Conservation (phyloP, 164 flowering plant species). For the Platanus orientalis region DNA sequence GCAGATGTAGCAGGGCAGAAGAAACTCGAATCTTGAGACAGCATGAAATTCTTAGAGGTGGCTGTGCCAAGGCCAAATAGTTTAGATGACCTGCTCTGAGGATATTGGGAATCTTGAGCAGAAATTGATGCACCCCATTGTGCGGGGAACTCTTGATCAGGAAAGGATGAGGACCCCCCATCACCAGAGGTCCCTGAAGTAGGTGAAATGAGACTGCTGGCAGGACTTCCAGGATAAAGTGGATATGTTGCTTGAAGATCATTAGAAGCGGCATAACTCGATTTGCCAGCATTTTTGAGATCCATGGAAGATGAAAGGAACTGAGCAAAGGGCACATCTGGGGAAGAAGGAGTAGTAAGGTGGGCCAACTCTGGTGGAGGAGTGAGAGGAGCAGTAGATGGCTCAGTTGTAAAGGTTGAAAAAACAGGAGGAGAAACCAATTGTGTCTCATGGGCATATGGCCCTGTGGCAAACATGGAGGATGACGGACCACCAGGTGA, state of each 20-base stretch:
- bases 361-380: conserved; percentile 95
- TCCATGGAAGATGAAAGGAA: conserved; percentile 70
- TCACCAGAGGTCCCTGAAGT: conserved; percentile 62
- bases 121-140: conserved; percentile 61
- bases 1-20: conserved; percentile 96
- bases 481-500: conserved; percentile 91
- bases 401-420: conserved; percentile 94
- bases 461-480: conserved; percentile 84
- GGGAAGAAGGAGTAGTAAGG: conserved; percentile 98
- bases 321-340: conserved; percentile 94
- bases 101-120: conserved; percentile 40
- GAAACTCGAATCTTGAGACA: conserved; percentile 74
- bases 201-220: conserved; percentile 73
- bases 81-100: conserved; percentile 52
- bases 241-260: conserved; percentile 88
- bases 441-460: conserved; percentile 93
- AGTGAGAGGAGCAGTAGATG: conserved; percentile 94
- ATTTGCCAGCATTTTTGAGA: conserved; percentile 46
- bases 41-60: conserved; percentile 35
- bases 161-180: conserved; percentile 48
- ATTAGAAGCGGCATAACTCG: conserved; percentile 40
- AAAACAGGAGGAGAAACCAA: conserved; percentile 97
- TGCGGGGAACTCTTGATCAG: conserved; percentile 49
- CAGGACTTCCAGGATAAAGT: conserved; percentile 90
- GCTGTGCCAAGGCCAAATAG: conserved; percentile 38